A percentile compares a stretch with the other conserved stretches of the same genome.
These are phyloP conservation scores for Leccinum aurantiacum DNA, from an alignment of 768 basidiomycete genomes.

Conservation along the genomic window DNA sequence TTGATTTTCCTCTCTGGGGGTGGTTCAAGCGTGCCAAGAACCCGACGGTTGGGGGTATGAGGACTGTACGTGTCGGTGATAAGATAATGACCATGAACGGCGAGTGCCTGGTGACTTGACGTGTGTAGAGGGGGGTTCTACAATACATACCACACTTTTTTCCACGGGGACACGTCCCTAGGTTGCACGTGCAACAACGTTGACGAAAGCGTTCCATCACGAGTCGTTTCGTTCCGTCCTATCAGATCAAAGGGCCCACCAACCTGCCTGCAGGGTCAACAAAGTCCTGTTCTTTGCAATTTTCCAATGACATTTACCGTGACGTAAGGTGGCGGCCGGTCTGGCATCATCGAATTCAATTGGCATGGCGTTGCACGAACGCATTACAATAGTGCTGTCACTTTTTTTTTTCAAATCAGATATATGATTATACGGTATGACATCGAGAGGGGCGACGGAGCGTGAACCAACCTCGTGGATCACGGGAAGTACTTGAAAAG, in stretches of 20 bases:
- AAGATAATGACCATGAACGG: background rate
- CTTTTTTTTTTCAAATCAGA: background rate
- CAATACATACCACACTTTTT: background rate
- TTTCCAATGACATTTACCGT: background rate
- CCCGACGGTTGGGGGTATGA: constrained; percentile 1
- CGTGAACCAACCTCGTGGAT: background rate
- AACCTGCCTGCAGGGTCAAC: background rate
- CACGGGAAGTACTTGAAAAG: background rate
- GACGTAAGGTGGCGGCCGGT: background rate
- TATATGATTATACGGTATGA: background rate
- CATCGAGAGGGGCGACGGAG: background rate
- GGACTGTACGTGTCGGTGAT: constrained; percentile 8
- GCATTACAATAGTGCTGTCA: background rate
- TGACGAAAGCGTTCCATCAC: background rate
- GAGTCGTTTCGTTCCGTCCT: background rate
- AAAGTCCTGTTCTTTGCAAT: constrained; percentile 15
- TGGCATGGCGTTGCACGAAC: background rate
- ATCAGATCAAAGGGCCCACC: background rate
- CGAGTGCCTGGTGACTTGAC: background rate
- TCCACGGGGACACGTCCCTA: constrained; percentile 14
- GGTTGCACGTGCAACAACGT: background rate
- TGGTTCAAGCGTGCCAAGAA: constrained; percentile 19
- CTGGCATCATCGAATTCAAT: background rate
- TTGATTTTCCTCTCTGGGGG: constrained; percentile 10
- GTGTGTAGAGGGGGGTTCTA: background rate